These are phyloP conservation scores for Lupinus albus DNA, from an alignment of 306 rosid genomes.

Conservation along the genomic window DNA sequence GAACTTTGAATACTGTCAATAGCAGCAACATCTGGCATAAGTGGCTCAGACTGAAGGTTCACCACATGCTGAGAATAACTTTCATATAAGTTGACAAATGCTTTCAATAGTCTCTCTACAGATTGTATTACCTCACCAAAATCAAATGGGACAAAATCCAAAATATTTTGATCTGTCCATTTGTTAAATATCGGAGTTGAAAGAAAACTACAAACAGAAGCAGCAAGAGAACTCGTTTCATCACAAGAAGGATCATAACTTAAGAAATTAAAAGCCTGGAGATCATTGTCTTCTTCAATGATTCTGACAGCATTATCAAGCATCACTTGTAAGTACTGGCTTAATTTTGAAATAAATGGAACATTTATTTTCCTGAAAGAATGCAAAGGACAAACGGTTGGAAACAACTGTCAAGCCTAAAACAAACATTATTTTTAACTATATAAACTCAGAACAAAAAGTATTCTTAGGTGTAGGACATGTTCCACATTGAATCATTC, in stretches of 20 bases:
- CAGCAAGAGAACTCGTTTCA: conserved; percentile 49
- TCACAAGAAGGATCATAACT: conserved; percentile 55
- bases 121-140: conserved; percentile 56
- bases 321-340: conserved; percentile 56
- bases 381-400: conserved; percentile 30
- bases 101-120: conserved; percentile 65
- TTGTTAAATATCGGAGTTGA: conserved; percentile 61
- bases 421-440: conserved; percentile 10
- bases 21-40: conserved; percentile 48
- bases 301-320: conserved; percentile 56
- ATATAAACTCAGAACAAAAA: neutral
- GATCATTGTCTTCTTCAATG: conserved; percentile 58
- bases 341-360: conserved; percentile 57
- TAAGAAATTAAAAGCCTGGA: conserved; percentile 48
- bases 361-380: conserved; percentile 64
- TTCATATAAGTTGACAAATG: conserved; percentile 63
- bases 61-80: conserved; percentile 55
- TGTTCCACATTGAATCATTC: conserved; percentile 15
- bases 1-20: conserved; percentile 47
- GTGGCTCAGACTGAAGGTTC: conserved; percentile 51
- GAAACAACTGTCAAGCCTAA: conserved; percentile 23
- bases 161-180: conserved; percentile 50
- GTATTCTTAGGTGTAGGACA: neutral
- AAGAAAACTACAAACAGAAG: conserved; percentile 66
- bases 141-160: conserved; percentile 50